Conservation (phyloP, 1,284 basidiomycete genomes). For the Cutaneotrichosporon sp. region DNA sequence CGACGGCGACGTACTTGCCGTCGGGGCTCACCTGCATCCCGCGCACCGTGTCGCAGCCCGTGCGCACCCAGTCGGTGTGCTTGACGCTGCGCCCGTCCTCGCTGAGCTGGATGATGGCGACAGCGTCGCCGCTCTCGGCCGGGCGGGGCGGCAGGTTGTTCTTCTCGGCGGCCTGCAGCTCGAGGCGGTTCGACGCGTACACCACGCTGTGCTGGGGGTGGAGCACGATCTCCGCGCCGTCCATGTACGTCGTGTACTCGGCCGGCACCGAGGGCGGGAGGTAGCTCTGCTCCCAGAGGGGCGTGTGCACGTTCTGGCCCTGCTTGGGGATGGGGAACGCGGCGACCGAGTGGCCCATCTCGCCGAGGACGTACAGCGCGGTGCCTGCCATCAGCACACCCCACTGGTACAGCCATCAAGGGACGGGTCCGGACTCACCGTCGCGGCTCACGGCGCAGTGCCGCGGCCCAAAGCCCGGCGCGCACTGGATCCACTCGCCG, state of each 20-base stretch:
- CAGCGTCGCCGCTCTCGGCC: conserved; percentile 41
- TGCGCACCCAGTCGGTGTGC: conserved; percentile 38
- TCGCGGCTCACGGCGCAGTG: conserved; percentile 43
- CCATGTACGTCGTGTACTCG: conserved; percentile 33
- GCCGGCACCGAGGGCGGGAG: conserved; percentile 41
- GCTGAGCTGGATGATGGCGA: conserved; percentile 41
- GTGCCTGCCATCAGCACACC: conserved; percentile 33
- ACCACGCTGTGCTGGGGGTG: conserved; percentile 36
- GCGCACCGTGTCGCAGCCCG: conserved; percentile 42
- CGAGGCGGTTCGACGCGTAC: conserved; percentile 50
- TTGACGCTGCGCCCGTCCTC: conserved; percentile 32
- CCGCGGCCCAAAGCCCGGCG: conserved; percentile 46
- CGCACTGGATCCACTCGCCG: conserved; percentile 39
- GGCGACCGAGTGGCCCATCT: conserved; percentile 41
- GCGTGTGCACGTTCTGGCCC: conserved; percentile 11
- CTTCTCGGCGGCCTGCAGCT: conserved; percentile 39
- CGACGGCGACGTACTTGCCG: conserved; percentile 46
- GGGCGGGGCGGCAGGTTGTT: conserved; percentile 25
- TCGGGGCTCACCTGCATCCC: conserved; percentile 46
- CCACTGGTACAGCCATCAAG: too few species aligned
- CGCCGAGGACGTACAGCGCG: conserved; percentile 49
- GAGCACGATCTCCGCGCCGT: conserved; percentile 44
- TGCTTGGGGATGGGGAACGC: conserved; percentile 40
- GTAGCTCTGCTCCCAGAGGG: conserved; percentile 17
- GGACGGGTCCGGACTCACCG: too few species aligned